Evolutionary conservation across 306 rosid genomes (phyloP), one percentile per base, ranked within the genome.

Genomic region (Begonia masoniana): DNA sequence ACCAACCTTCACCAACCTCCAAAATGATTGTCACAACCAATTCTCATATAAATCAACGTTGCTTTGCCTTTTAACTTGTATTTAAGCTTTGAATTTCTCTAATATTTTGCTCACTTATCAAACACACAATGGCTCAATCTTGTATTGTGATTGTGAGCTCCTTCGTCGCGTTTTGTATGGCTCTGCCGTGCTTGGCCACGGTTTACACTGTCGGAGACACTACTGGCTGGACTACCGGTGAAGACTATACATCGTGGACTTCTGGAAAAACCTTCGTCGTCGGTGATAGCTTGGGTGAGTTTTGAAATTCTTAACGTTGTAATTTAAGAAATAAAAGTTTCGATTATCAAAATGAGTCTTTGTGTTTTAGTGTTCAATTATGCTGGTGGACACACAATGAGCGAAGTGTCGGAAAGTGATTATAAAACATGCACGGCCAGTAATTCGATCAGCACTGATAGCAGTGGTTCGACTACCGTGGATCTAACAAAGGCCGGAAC

Each of bases 351-450:
- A 14, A 23, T 13, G 13, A 43, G 10, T 16, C 23, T 56, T 14
- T 43, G 46, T 60, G 55, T 36, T 35, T 6, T 52, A 91, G 94
- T 58, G 71, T 91, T 91, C 81, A 86, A 73, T 56, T 86, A 81
- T 69, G 88, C 72, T 54, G 55, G 65, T n/a, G 87, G 94, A 36
- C 99, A 91, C 80, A 71, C 88, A 0, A 96, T 81, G 67, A 94
- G 83, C 41, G 99, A 91, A 62, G 96, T 91, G 41, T 71, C 67
- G 19, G 70, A 61, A 13, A 70, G 86, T 14, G 96, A 86, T 68
- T 91, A 86, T 72, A 83, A 67, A 51, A 45, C 79, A 0, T 91
- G 99, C 74, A 79, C 71, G 0, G 12, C 67, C 2, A 86, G 83
- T 1, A 86, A 86, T 21, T 74, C 96, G 10, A 48, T 91, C 4